A percentile compares a stretch with the other conserved stretches of the same genome.
These are phyloP conservation scores for Leucosporidium scottii DNA, from an alignment of 768 basidiomycete genomes.

Conservation along the genomic window DNA sequence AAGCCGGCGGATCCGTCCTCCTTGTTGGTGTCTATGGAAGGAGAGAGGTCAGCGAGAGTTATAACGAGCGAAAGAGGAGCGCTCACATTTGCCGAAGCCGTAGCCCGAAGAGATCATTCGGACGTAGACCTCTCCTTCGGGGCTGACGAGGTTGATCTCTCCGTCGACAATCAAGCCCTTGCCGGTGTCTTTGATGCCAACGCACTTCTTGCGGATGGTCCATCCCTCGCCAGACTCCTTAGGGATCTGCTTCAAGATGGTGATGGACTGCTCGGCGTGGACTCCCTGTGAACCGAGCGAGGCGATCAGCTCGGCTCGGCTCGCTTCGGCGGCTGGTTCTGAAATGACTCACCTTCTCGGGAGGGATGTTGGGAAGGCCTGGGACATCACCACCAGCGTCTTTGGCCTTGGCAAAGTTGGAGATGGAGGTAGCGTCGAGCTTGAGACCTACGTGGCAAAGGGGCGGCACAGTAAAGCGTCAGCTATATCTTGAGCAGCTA, in stretches of 20 bases:
- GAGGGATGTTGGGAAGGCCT: constrained; percentile 63
- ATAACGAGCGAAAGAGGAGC: constrained; percentile 59
- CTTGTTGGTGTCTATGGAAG: constrained; percentile 51
- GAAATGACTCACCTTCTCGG: constrained; percentile 44
- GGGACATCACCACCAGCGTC: constrained; percentile 47
- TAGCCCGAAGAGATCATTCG: constrained; percentile 48
- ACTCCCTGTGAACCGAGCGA: constrained; percentile 45
- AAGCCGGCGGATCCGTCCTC: constrained; percentile 61
- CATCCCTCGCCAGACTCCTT: constrained; percentile 69
- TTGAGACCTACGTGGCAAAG: constrained; percentile 54
- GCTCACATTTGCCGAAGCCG: constrained; percentile 49
- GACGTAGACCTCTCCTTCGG: constrained; percentile 55
- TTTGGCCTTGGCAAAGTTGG: constrained; percentile 55
- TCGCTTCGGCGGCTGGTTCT: no score
- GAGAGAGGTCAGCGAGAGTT: constrained; percentile 54
- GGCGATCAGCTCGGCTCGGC: background rate
- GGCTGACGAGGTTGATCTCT: constrained; percentile 40
- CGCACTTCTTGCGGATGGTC: constrained; percentile 60
- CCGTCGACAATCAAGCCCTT: constrained; percentile 35
- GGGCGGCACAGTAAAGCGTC: no score
- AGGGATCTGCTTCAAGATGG: constrained; percentile 71
- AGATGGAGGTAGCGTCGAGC: constrained; percentile 61
- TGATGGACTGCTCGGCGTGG: constrained; percentile 70
- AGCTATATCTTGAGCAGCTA: no score
- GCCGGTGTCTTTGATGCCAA: constrained; percentile 64